Percentiles rank a stretch among this genome's conserved stretches.
These are phyloP conservation scores for Pseudogymnoascus sp. DNA, from an alignment of 2,329 filamentous ascomycete genomes.

Conservation along the genomic window DNA sequence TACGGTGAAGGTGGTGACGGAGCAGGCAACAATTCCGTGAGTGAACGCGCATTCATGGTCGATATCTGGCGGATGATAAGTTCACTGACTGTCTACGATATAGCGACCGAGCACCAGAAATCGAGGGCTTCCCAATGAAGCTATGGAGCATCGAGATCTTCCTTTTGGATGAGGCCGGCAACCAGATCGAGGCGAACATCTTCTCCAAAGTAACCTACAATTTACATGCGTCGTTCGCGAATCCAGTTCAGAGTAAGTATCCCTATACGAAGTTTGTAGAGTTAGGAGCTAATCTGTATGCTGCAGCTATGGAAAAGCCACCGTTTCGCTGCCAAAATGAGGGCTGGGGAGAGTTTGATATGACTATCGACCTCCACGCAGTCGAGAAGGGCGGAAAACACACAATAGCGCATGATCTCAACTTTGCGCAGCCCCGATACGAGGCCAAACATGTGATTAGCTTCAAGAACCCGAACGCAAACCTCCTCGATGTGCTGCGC, in stretches of 20 bases:
- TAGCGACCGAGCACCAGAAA: slow-evolving; percentile 71
- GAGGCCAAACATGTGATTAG: slow-evolving; percentile 73
- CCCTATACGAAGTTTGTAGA: not conserved
- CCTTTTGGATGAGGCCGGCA: slow-evolving; percentile 77
- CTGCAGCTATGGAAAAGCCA: slow-evolving; percentile 66
- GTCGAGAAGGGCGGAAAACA: slow-evolving; percentile 81
- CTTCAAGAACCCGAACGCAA: slow-evolving; percentile 89
- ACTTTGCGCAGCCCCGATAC: slow-evolving; percentile 77
- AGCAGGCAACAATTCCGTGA: slow-evolving; percentile 63
- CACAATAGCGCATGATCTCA: slow-evolving; percentile 77
- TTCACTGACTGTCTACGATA: slow-evolving; percentile 20
- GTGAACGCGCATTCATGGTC: slow-evolving; percentile 36
- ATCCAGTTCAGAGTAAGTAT: slow-evolving; percentile 72
- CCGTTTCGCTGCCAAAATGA: slow-evolving; percentile 89
- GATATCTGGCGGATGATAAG: slow-evolving; percentile 10
- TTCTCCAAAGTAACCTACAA: slow-evolving; percentile 93
- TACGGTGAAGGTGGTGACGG: slow-evolving; percentile 85
- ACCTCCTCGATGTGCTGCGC: slow-evolving; percentile 69
- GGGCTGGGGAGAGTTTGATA: slow-evolving; percentile 98
- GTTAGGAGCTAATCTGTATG: slow-evolving; percentile 11
- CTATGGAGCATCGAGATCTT: slow-evolving; percentile 84
- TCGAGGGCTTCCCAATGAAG: slow-evolving; percentile 87
- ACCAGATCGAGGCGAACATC: slow-evolving; percentile 72
- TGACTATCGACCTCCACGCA: slow-evolving; percentile 75
- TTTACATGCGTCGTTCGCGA: slow-evolving; percentile 88